Evolutionary conservation across 805 yeast species (phyloP).

Genomic region (Ogataea nitratoaversa): DNA sequence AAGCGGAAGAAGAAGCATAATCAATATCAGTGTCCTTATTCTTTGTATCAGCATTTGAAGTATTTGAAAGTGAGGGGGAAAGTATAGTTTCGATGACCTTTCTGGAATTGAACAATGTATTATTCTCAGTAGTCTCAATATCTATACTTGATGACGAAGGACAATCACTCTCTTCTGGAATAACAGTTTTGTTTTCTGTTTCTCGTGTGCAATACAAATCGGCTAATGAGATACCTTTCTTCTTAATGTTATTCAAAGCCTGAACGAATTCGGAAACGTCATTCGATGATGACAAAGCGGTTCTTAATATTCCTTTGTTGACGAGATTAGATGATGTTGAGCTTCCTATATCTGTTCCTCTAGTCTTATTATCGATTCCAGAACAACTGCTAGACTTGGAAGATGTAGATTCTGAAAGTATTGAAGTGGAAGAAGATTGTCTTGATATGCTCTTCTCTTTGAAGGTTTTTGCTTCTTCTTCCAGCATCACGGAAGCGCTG

Average conservation of each 20-base stretch:
- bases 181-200: too few species aligned
- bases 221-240: conserved; percentile 37
- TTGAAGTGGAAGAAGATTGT: neutral
- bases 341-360: too few species aligned
- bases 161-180: neutral
- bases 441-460: conserved; percentile 3
- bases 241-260: conserved; percentile 36
- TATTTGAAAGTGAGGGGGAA: too few species aligned
- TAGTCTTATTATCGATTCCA: neutral
- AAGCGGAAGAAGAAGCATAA: neutral
- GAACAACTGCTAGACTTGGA: neutral
- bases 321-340: conserved; percentile 8
- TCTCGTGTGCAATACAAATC: conserved; percentile 20
- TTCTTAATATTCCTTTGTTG: conserved; percentile 34
- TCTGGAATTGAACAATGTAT: conserved; percentile 14
- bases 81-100: neutral
- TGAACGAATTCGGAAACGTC: conserved; percentile 36
- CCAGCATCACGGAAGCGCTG: conserved; percentile 11
- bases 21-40: neutral
- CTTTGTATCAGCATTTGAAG: too few species aligned
- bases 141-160: neutral
- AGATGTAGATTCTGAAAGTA: neutral
- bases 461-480: conserved; percentile 20
- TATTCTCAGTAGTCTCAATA: conserved; percentile 7
- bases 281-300: conserved; percentile 30